Conservation (phyloP, 208 protist genomes). For the Wallacemonas sp. region DNA sequence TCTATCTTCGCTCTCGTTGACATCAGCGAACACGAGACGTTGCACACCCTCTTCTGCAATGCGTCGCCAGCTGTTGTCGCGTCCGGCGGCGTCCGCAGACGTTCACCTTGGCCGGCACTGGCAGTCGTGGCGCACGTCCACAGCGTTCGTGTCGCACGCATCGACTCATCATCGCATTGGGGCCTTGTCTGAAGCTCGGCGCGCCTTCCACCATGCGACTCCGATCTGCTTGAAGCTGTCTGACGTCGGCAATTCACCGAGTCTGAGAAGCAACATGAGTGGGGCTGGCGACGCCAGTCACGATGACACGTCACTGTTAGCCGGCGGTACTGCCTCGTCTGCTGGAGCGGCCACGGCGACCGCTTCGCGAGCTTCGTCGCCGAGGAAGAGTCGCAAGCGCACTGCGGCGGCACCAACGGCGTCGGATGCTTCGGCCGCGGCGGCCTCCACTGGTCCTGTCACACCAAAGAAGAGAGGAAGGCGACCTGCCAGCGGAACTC, state of each 20-base stretch:
- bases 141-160: too few relatives aligned
- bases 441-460: background rate
- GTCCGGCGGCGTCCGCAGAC: too few relatives aligned
- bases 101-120: too few relatives aligned
- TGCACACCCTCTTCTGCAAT: too few relatives aligned
- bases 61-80: too few relatives aligned
- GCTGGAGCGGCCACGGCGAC: background rate
- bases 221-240: background rate
- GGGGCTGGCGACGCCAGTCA: background rate
- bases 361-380: too few relatives aligned
- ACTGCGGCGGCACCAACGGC: conserved; percentile 3
- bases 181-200: background rate
- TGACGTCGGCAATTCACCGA: background rate
- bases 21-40: too few relatives aligned
- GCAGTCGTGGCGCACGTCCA: too few relatives aligned
- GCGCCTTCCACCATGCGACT: background rate
- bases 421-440: background rate
- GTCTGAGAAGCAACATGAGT: background rate
- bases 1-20: too few relatives aligned
- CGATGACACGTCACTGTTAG: background rate
- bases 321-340: background rate
- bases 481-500: background rate
- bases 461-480: background rate
- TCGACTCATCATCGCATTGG: too few relatives aligned
- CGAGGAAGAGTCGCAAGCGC: conserved; percentile 9